These are phyloP conservation scores for Arthroderma sp. DNA, from an alignment of 2,329 filamentous ascomycete genomes.

Conservation along the genomic window DNA sequence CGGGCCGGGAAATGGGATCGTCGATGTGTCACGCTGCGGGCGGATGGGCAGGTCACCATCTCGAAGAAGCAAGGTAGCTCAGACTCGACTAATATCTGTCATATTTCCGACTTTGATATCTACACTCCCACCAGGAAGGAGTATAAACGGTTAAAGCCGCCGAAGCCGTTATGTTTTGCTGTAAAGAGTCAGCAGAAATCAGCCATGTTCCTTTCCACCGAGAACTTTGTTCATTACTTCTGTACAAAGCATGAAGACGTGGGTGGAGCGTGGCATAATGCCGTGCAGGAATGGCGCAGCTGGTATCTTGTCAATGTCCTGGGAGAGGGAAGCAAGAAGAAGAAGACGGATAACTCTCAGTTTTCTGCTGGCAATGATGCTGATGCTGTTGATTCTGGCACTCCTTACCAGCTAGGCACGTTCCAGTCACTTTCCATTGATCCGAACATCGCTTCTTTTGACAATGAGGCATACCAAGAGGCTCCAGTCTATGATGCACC, in stretches of 20 bases:
- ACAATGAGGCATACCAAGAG: constrained; percentile 14
- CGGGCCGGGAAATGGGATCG: constrained; percentile 81
- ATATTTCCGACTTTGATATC: constrained; percentile 85
- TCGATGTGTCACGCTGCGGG: constrained; percentile 60
- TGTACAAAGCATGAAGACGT: constrained; percentile 58
- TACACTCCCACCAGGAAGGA: constrained; percentile 63
- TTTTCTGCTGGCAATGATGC: constrained; percentile 17
- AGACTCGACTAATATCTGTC: constrained; percentile 60
- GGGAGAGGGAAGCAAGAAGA: constrained; percentile 41
- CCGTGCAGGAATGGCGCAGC: constrained; percentile 71
- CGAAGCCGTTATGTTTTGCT: constrained; percentile 74
- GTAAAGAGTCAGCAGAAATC: constrained; percentile 88
- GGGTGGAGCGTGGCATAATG: constrained; percentile 57
- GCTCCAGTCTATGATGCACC: constrained; percentile 39
- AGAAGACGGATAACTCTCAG: constrained; percentile 16
- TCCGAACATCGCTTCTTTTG: constrained; percentile 30
- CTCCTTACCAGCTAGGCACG: constrained; percentile 50
- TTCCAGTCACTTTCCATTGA: constrained; percentile 57
- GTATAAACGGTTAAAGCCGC: constrained; percentile 62
- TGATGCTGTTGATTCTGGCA: constrained; percentile 8
- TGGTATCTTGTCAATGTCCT: constrained; percentile 76
- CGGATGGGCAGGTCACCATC: constrained; percentile 58
- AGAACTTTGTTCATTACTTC: constrained; percentile 89
- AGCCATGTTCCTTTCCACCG: constrained; percentile 65
- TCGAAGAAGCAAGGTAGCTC: constrained; percentile 59